Conservation (phyloP, 306 rosid genomes). For the Ochetophila trinervis region DNA sequence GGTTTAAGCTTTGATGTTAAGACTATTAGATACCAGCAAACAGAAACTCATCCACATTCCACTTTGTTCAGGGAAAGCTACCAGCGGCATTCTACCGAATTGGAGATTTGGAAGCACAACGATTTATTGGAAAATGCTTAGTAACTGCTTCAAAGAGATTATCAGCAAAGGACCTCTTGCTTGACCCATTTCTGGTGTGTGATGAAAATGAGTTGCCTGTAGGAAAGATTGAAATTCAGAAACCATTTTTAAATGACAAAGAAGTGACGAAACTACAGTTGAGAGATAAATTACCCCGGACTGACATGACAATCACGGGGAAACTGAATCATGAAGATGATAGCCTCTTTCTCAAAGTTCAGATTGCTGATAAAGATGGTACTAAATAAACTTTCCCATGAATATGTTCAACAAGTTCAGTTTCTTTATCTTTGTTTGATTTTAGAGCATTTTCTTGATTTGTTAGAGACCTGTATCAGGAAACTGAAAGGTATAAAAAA, state of each 20-base stretch:
- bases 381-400: conserved; percentile 8
- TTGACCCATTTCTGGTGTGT: conserved; percentile 58
- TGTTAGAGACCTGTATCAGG: neutral
- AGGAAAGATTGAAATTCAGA: conserved; percentile 38
- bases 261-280: conserved; percentile 57
- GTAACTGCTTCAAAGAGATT: conserved; percentile 55
- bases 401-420: neutral
- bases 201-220: conserved; percentile 32
- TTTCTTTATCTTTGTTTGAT: neutral
- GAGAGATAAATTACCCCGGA: conserved; percentile 37
- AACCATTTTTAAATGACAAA: conserved; percentile 61
- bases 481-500: neutral
- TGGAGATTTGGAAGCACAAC: conserved; percentile 62
- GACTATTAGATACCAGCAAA: neutral
- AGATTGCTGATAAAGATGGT: conserved; percentile 69
- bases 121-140: conserved; percentile 66
- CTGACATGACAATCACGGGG: conserved; percentile 80
- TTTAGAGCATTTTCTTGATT: neutral
- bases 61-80: conserved; percentile 67
- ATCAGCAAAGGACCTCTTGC: conserved; percentile 67
- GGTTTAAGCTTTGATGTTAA: conserved; percentile 18
- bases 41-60: conserved; percentile 12
- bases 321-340: conserved; percentile 73
- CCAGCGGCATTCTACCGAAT: conserved; percentile 64
- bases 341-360: conserved; percentile 75